Percentiles rank a stretch among this genome's conserved stretches.
phyloP scores from a whole-genome alignment of 331 rosid species.

The Saraca asoca region DNA sequence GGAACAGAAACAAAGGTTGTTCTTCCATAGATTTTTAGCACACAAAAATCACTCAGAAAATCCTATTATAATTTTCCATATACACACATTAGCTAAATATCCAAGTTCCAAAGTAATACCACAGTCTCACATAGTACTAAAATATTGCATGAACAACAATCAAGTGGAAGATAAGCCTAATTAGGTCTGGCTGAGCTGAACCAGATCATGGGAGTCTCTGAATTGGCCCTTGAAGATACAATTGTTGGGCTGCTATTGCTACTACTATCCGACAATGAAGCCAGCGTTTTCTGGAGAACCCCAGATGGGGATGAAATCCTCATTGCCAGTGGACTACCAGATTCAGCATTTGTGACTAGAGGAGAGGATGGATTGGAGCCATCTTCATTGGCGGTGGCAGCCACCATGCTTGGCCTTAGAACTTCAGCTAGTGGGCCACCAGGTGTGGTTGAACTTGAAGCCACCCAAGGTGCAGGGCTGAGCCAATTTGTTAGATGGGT shows the following conservation, averaged over 20 bases:
- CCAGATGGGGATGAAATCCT: conserved; percentile 66
- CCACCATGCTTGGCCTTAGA: conserved; percentile 52
- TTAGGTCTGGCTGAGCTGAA: conserved; percentile 44
- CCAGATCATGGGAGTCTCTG: conserved; percentile 54
- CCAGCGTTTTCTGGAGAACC: conserved; percentile 63
- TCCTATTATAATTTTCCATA: background rate
- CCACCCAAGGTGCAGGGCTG: conserved; percentile 49
- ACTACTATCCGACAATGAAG: conserved; percentile 71
- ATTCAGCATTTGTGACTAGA: conserved; percentile 40
- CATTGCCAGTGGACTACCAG: conserved; percentile 44
- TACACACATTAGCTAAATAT: background rate
- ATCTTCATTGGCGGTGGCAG: conserved; percentile 35
- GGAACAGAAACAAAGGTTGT: background rate
- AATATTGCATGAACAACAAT: background rate
- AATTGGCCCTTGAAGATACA: conserved; percentile 30
- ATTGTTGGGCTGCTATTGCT: conserved; percentile 62
- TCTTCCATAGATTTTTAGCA: background rate
- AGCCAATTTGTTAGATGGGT: conserved; percentile 49
- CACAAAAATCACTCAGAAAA: background rate
- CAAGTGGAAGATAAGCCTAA: background rate
- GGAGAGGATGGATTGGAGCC: conserved; percentile 53
- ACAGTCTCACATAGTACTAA: background rate
- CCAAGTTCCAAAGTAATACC: background rate
- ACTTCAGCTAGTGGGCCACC: conserved; percentile 89
- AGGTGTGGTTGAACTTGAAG: conserved; percentile 38